Evolutionary conservation across 2,329 filamentous ascomycete species (phyloP).

Genomic region (Aureobasidium namibiae): DNA sequence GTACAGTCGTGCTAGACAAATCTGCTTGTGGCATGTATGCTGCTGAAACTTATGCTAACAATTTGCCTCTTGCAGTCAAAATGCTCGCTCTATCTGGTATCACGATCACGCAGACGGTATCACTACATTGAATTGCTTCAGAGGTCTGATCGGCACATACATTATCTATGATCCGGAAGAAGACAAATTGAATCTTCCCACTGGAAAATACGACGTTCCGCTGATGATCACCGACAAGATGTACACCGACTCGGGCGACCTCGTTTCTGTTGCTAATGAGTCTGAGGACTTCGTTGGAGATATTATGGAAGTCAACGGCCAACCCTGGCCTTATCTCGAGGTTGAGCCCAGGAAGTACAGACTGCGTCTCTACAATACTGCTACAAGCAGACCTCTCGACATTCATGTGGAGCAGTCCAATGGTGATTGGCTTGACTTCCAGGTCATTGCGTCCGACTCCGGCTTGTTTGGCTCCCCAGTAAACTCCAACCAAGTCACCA

Average conservation of each 20-base stretch:
- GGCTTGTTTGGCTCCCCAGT: constrained; percentile 45
- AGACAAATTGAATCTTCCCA: constrained; percentile 39
- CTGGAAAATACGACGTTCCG: constrained; percentile 46
- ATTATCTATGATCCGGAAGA: constrained; percentile 46
- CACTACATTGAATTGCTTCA: constrained; percentile 49
- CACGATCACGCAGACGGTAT: constrained; percentile 38
- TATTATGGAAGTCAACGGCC: constrained; percentile 50
- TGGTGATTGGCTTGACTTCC: constrained; percentile 37
- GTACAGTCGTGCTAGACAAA: background rate
- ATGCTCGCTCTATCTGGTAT: constrained; percentile 7
- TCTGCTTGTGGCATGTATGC: background rate
- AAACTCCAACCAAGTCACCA: constrained; percentile 32
- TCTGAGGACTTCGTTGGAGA: constrained; percentile 46
- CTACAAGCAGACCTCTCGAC: constrained; percentile 41
- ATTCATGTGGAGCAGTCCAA: constrained; percentile 37
- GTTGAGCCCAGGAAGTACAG: constrained; percentile 55
- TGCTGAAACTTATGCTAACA: background rate
- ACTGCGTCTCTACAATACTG: constrained; percentile 45
- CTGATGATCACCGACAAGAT: constrained; percentile 43
- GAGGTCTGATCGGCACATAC: constrained; percentile 49
- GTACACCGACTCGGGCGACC: constrained; percentile 44
- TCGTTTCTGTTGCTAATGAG: constrained; percentile 39
- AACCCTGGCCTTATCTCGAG: constrained; percentile 51
- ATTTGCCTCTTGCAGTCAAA: background rate
- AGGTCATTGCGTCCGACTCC: constrained; percentile 47